Conservation (phyloP, 208 protist species). For the Leishmania tarentolae region DNA sequence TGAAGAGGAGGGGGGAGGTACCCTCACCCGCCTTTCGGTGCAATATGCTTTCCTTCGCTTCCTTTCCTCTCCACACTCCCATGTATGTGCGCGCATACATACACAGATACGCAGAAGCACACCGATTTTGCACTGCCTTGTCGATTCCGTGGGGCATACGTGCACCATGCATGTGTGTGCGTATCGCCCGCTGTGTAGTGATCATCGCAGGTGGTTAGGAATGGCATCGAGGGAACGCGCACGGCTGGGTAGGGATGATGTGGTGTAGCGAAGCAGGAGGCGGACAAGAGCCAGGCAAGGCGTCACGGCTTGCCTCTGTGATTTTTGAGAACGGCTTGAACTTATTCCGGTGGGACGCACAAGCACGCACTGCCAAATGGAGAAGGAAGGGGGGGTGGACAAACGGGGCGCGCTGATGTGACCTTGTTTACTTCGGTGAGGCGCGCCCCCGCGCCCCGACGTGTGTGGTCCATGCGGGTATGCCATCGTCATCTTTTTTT, state of each 20-base stretch:
- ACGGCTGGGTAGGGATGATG: background rate
- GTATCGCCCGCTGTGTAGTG: no score
- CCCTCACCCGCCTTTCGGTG: background rate
- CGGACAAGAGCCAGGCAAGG: background rate
- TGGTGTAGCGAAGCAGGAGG: background rate
- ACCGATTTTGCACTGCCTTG: background rate
- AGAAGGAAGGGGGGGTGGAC: background rate
- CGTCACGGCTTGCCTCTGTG: background rate
- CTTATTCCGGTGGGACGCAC: background rate
- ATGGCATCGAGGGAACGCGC: no score
- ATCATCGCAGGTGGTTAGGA: no score
- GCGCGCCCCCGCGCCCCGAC: no score
- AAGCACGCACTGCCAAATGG: background rate
- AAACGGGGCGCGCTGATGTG: no score
- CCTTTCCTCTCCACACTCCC: background rate
- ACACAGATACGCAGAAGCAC: background rate
- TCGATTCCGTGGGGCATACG: background rate
- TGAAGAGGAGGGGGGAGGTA: background rate
- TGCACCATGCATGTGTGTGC: no score
- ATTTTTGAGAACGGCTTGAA: background rate
- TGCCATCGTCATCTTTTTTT: background rate
- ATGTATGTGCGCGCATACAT: background rate
- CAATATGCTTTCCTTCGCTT: background rate
- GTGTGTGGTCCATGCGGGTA: background rate
- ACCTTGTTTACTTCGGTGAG: background rate